phyloP scores from a whole-genome alignment of 176 grass and related monocot genomes.

The Eleusine coracana region DNA sequence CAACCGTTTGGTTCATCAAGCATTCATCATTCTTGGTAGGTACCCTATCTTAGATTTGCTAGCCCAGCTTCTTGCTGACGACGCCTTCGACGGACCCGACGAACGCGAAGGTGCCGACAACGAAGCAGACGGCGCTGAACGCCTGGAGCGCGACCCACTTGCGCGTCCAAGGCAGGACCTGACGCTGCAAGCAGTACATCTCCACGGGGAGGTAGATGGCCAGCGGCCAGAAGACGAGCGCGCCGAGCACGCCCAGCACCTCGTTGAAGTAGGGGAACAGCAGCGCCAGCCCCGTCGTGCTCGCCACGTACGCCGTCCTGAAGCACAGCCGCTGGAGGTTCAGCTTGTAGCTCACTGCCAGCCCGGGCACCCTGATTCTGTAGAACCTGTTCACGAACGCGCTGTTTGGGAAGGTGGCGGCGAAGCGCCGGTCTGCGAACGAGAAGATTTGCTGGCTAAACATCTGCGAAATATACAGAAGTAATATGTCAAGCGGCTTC shows the following conservation, averaged over 20 bases:
- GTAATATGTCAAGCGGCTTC: too few species aligned
- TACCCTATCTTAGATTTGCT: neutral
- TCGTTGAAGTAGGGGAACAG: constrained; percentile 87
- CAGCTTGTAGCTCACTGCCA: constrained; percentile 38
- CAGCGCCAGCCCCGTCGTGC: constrained; percentile 65
- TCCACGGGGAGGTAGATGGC: constrained; percentile 74
- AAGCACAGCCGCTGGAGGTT: constrained; percentile 64
- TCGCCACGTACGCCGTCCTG: constrained; percentile 63
- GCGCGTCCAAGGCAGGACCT: constrained; percentile 47
- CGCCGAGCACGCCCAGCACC: constrained; percentile 67
- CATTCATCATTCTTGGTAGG: neutral
- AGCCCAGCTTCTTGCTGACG: constrained; percentile 45
- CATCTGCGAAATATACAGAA: constrained; percentile 30
- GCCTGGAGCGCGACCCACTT: constrained; percentile 51
- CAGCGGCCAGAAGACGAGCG: constrained; percentile 68
- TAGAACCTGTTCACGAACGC: constrained; percentile 63
- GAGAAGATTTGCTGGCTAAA: constrained; percentile 66
- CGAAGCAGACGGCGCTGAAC: constrained; percentile 53
- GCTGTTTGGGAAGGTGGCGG: constrained; percentile 45
- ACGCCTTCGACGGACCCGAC: constrained; percentile 67
- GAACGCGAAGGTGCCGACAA: constrained; percentile 61
- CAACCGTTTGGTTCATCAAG: too few species aligned
- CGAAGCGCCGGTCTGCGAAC: constrained; percentile 44
- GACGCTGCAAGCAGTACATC: constrained; percentile 76
- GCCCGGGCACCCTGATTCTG: constrained; percentile 44